Base-by-base conservation (phyloP, 495 filamentous ascomycete species). In the Saxispiralis lemnorum region DNA sequence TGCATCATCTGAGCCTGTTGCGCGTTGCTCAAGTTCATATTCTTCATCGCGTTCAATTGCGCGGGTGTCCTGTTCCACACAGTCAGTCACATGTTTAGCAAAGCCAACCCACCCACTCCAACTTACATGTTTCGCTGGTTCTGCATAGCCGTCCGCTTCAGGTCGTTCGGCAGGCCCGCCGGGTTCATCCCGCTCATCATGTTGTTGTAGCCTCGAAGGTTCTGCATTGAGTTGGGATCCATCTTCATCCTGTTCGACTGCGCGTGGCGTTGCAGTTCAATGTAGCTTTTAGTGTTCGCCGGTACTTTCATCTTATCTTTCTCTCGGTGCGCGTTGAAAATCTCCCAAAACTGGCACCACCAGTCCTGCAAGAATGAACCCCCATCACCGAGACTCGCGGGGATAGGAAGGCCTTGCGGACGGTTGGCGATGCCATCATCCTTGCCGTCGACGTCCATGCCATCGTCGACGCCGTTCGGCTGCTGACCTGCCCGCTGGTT, bases 271-370 rank as follows among this genome's bases (percentile, higher is more conserved):
- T 49, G 45, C 3, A 10, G 69, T 37, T 73, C 93, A 83, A 75
- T 88, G 80, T 37, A 73, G 63, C 16, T 89, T 72, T 59, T 88
- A 87, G 60, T 78, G 72, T 42, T 66, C 66, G 24, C 24, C 5
- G 24, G 5, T 4, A 28, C 24, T 9, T 28, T 28, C 24, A 28
- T 80, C 73, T 68, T 30, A 54, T 64, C 66, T 56, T 73, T 71
- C 48, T 71, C 73, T 46, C 80, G 76, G 54, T 81, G 77, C 38
- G 83, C 82, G 54, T 71, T 72, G 54, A 78, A 92, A 55, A 96
- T 83, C 50, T 96, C 89, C 86, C 83, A 96, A 60, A 97, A 97
- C 30, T 93, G 67, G 56, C 75, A 81, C 62, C 92, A 97, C 89
- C 89, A 97, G 47, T 95, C 88, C 38, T 81, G 73, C 11, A 97